These are phyloP conservation scores for Nicotiana paniculata DNA, from an alignment of 257 asterid species.

Conservation along the genomic window DNA sequence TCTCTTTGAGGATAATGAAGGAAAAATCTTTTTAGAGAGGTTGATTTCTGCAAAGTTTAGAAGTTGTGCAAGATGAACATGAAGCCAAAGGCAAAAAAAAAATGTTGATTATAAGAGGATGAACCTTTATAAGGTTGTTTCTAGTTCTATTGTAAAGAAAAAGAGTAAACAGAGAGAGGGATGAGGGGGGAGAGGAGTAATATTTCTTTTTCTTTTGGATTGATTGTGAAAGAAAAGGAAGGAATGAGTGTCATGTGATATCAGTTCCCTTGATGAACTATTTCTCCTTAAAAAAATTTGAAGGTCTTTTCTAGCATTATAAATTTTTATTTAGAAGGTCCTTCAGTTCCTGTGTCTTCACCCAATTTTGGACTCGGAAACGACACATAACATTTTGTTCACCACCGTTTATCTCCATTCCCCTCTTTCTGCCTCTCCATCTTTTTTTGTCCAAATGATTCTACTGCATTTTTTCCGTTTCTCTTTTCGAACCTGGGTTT, in stretches of 20 bases:
- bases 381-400: not conserved
- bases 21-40: not conserved
- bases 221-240: not conserved
- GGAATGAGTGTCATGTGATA: not conserved
- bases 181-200: not conserved
- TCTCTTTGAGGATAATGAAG: not conserved
- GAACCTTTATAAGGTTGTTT: not conserved
- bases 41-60: not conserved
- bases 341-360: not conserved
- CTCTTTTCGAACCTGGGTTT: not conserved
- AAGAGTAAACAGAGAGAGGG: not conserved
- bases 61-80: not conserved
- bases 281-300: not conserved
- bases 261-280: not conserved
- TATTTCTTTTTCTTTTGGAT: not conserved
- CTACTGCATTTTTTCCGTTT: not conserved
- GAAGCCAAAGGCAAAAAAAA: not conserved
- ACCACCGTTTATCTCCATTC: not conserved
- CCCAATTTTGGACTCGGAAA: not conserved
- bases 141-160: not conserved
- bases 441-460: not conserved
- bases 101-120: not conserved
- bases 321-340: not conserved
- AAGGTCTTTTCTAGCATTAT: not conserved
- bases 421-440: not conserved